Evolutionary conservation across 176 grass and related monocot species (phyloP), one percentile per base, ranked within the genome.

Genomic region (Raddia distichophylla): DNA sequence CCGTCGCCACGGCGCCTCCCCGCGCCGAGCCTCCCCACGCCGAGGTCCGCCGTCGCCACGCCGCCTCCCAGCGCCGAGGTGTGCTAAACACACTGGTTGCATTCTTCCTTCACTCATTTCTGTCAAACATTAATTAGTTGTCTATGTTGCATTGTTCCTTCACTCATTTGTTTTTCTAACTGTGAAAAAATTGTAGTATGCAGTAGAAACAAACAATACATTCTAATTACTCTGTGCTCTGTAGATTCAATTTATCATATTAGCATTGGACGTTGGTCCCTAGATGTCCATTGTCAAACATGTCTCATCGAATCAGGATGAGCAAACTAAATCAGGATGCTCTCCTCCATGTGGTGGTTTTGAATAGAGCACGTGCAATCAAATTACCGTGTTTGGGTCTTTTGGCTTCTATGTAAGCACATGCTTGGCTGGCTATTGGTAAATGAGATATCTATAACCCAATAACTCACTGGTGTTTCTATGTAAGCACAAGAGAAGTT

Each of bases 401-500:
- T 70, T 80, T 73, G 5, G 17, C 46, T 53, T 67, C n/a, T 8
- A 37, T 42, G 22, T 10, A 47, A 58, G 61, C 6, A 16, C 7
- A 56, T 48, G 15, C 58, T 73, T 70, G 32, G 16, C 3, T 55
- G 27, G 19, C 53, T 75, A 18, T 71, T 78, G 13, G 44, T 27
- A 46, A 18, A 80, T 16, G 35, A 19, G 32, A 78, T 66, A 3
- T 37, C 32, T 63, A 34, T 50, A 34, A 64, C 32, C 10, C 32
- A 52, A 14, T 20, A 3, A 14, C 51, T 78, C 35, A 17, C 60
- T n/a, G n/a, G n/a, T n/a, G n/a, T n/a, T n/a, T n/a, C n/a, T n/a
- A n/a, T n/a, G n/a, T n/a, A n/a, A 15, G 45, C 18, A 60, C 69
- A 46, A 86, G 45, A n/a, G 45, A 85, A 84, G 27, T 92, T 55